These are phyloP conservation scores for Aspergillus spinulosporus DNA, from an alignment of 2,329 filamentous ascomycete species.

Conservation along the genomic window DNA sequence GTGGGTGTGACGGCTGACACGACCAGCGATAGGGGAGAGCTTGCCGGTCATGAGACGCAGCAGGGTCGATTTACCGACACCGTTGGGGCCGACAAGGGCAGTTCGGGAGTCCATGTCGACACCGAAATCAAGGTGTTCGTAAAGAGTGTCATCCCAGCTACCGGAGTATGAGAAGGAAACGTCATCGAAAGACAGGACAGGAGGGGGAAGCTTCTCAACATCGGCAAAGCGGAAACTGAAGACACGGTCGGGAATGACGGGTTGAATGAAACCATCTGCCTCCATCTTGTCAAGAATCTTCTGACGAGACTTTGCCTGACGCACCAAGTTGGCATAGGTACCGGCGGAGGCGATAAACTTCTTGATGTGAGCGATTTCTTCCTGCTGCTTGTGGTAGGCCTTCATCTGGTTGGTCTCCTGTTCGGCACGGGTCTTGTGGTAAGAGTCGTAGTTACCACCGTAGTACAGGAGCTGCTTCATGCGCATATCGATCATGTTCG, in stretches of 20 bases:
- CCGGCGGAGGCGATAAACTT: slow-evolving; percentile 99
- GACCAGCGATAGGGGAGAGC: slow-evolving; percentile 78
- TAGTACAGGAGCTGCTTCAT: slow-evolving; percentile 88
- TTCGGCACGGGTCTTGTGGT: slow-evolving; percentile 90
- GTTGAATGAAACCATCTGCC: slow-evolving; percentile 97
- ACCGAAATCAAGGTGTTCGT: slow-evolving; percentile 95
- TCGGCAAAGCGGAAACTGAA: slow-evolving; percentile 99
- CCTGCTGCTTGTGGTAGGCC: slow-evolving; percentile 98
- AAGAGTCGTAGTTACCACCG: slow-evolving; percentile 99
- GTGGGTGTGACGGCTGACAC: slow-evolving; percentile 90
- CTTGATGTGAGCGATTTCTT: slow-evolving; percentile 99
- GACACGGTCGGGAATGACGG: slow-evolving; percentile 77
- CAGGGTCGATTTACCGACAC: slow-evolving; percentile 97
- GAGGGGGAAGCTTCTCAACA: slow-evolving; percentile 98
- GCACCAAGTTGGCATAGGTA: slow-evolving; percentile 99
- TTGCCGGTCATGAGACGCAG: slow-evolving; percentile 96
- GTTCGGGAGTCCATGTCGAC: slow-evolving; percentile 99
- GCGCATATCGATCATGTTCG: slow-evolving; percentile 98
- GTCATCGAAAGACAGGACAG: slow-evolving; percentile 92
- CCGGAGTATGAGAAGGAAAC: slow-evolving; percentile 99
- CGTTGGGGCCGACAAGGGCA: slow-evolving; percentile 94
- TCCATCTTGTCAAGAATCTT: slow-evolving; percentile 99
- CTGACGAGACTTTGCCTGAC: slow-evolving; percentile 97
- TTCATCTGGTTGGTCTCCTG: slow-evolving; percentile 99
- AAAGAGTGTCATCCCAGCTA: slow-evolving; percentile 82